These are phyloP conservation scores for Manihot esculenta DNA, from an alignment of 441 rosid genomes.

Conservation along the genomic window DNA sequence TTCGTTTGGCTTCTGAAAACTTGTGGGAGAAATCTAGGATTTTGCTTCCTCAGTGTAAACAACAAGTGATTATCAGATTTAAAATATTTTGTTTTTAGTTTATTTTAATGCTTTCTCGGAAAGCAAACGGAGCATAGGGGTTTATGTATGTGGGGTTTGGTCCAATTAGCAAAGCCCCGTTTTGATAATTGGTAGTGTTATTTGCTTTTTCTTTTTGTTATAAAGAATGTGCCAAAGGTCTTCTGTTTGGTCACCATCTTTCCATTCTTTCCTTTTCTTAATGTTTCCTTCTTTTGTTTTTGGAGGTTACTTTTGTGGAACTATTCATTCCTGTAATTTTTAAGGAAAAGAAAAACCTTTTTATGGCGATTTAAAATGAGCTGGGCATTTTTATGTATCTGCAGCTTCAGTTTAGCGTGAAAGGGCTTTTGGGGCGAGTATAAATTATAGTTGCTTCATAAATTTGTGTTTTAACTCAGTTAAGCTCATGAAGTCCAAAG, in stretches of 20 bases:
- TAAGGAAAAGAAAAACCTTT: not conserved
- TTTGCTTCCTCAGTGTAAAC: slow-evolving; percentile 16
- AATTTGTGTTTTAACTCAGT: slow-evolving; percentile 20
- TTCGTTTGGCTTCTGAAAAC: slow-evolving; percentile 18
- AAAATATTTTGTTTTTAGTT: not conserved
- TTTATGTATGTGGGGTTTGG: not conserved
- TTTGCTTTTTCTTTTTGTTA: not conserved
- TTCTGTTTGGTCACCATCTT: not conserved
- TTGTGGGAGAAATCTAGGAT: slow-evolving; percentile 9
- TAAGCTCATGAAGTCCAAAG: slow-evolving; percentile 22
- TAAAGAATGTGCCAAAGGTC: not conserved
- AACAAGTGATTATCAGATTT: slow-evolving; percentile 13
- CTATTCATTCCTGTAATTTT: no score
- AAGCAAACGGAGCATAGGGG: not conserved
- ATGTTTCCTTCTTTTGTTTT: not conserved
- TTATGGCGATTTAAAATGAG: slow-evolving; percentile 4
- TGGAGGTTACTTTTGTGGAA: slow-evolving; percentile 7
- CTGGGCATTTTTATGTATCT: slow-evolving; percentile 3
- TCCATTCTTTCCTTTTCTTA: slow-evolving; percentile 1
- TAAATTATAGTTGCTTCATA: slow-evolving; percentile 1
- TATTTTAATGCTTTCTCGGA: slow-evolving; percentile 1
- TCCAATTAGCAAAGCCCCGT: not conserved
- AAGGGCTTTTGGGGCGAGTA: slow-evolving; percentile 5
- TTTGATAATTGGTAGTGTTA: not conserved
- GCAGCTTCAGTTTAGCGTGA: slow-evolving; percentile 6